A percentile compares a stretch with the other conserved stretches of the same genome.
Conservation (phyloP, 1,139 yeast species). For the Diutina rugosa region DNA sequence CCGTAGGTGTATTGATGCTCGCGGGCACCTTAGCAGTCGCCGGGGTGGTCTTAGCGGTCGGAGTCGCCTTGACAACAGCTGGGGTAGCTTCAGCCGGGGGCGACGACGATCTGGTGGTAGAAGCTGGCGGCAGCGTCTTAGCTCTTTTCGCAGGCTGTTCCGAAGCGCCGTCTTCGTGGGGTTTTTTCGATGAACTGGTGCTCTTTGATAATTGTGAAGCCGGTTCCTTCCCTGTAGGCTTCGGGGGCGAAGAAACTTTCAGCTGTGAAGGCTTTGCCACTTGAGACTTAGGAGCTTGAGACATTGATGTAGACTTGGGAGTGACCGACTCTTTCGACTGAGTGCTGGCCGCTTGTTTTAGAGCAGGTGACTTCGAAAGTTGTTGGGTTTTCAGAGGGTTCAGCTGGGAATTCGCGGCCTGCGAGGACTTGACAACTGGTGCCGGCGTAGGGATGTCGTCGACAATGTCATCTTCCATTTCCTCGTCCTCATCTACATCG, state of each 20-base stretch:
- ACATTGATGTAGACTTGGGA: not conserved
- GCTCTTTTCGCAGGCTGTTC: not conserved
- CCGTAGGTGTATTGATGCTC: too few relatives aligned
- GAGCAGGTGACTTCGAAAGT: too few relatives aligned
- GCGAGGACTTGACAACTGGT: not conserved
- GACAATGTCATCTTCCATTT: not conserved
- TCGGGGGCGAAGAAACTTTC: not conserved
- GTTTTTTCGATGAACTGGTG: not conserved
- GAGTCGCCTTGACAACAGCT: not conserved
- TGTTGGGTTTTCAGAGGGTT: too few relatives aligned
- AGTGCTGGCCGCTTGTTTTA: too few relatives aligned
- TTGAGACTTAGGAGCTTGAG: not conserved
- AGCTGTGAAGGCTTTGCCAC: not conserved
- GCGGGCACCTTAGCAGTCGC: too few relatives aligned
- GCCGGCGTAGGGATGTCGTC: not conserved
- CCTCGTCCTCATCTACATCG: not conserved
- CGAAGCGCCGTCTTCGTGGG: not conserved
- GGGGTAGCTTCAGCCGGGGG: not conserved
- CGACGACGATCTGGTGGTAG: not conserved
- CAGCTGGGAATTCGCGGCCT: too few relatives aligned
- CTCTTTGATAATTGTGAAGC: not conserved
- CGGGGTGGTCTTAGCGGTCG: not conserved
- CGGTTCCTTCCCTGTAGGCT: not conserved
- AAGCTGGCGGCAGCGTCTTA: not conserved
- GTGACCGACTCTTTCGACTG: too few relatives aligned